Percentiles rank a stretch among this genome's conserved stretches.
Evolutionary conservation across 2,329 filamentous ascomycete genomes (phyloP).

Genomic region (Talaromyces sp.): DNA sequence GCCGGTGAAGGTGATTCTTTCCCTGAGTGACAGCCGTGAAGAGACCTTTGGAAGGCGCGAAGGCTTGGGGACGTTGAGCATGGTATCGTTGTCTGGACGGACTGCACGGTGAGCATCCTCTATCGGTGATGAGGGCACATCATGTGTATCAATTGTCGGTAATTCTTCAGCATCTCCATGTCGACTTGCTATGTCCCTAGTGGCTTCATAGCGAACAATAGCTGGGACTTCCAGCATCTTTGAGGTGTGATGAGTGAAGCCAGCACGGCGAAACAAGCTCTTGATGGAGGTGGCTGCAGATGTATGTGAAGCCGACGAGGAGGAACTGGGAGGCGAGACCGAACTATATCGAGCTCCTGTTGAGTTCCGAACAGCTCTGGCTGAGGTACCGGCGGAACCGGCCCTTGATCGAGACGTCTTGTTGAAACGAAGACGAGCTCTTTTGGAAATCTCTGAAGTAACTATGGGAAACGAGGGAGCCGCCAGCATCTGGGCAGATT

Average conservation of each 20-base stretch:
- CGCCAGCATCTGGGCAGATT: constrained; percentile 14
- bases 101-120: neutral
- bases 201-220: neutral
- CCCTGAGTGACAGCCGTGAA: constrained; percentile 24
- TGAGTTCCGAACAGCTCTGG: neutral
- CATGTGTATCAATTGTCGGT: neutral
- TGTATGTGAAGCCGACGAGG: constrained; percentile 5
- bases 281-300: constrained; percentile 11
- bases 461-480: constrained; percentile 15
- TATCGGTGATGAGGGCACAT: neutral
- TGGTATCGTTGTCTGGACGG: constrained; percentile 8
- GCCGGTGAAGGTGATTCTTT: constrained; percentile 27
- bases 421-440: constrained; percentile 1
- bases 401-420: neutral
- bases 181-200: neutral
- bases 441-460: constrained; percentile 7
- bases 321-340: neutral
- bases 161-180: constrained; percentile 5
- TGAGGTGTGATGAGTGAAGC: constrained; percentile 31
- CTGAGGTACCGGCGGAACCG: constrained; percentile 16
- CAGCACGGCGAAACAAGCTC: constrained; percentile 30
- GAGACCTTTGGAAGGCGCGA: constrained; percentile 23
- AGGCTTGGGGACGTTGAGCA: constrained; percentile 16
- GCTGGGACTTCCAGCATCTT: constrained; percentile 18
- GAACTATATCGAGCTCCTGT: constrained; percentile 21